Conservation (phyloP, 208 protist species). For the Acanthamoeba triangularis region DNA sequence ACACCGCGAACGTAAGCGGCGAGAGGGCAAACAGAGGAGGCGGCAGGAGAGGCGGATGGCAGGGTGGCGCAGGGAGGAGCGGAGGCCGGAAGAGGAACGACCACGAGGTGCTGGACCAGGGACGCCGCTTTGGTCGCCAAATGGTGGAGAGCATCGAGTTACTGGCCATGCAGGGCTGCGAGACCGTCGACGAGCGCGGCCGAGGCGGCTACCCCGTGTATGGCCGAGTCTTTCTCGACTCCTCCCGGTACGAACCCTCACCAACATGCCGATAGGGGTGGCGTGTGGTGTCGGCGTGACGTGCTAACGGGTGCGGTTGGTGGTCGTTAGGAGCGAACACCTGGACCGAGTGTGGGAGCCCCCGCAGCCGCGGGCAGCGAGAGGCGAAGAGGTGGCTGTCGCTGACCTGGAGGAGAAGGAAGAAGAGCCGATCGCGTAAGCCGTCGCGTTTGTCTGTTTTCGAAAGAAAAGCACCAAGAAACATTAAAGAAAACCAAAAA, state of each 20-base stretch:
- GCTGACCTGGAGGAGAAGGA: too few species aligned
- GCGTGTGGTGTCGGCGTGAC: neutral
- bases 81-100: neutral
- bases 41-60: neutral
- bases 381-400: too few species aligned
- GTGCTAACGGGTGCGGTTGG: neutral
- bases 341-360: neutral
- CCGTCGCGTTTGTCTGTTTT: too few species aligned
- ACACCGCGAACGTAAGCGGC: neutral
- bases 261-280: too few species aligned
- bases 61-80: neutral
- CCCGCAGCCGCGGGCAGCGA: neutral
- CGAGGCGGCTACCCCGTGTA: constrained; percentile 37
- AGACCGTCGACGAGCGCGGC: neutral
- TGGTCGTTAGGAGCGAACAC: neutral
- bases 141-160: neutral
- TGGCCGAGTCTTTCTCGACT: constrained; percentile 1
- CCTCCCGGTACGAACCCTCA: neutral
- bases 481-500: too few species aligned
- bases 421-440: too few species aligned
- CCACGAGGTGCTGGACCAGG: neutral
- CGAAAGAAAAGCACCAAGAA: too few species aligned
- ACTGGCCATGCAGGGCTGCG: constrained; percentile 20
- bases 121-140: neutral
- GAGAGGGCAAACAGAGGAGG: neutral